These are phyloP conservation scores for Ulota crispa DNA, from an alignment of 225 moss, liverwort and hornwort species.

Conservation along the genomic window DNA sequence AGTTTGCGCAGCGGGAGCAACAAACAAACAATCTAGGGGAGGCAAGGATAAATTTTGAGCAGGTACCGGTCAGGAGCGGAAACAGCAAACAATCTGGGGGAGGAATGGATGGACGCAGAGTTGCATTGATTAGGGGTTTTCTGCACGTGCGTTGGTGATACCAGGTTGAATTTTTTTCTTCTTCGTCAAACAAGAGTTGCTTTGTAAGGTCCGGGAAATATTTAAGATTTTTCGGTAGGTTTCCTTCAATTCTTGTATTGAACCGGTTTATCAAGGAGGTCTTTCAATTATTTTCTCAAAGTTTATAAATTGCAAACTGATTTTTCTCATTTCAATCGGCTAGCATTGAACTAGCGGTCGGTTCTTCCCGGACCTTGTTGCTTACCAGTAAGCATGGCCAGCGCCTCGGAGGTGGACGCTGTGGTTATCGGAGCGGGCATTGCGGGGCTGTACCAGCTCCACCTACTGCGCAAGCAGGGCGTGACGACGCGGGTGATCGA, in stretches of 20 bases:
- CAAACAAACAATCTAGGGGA: too few relatives aligned
- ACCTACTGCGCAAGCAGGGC: constrained; percentile 27
- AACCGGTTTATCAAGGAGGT: too few relatives aligned
- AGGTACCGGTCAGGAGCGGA: background rate
- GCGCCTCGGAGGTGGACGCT: constrained; percentile 28
- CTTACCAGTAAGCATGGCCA: constrained; percentile 12
- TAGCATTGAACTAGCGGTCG: too few relatives aligned
- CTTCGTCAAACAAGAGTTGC: background rate
- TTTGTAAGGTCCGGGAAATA: too few relatives aligned
- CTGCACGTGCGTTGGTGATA: background rate
- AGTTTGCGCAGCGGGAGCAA: background rate
- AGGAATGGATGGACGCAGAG: background rate
- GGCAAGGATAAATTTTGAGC: background rate
- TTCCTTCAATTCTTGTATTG: too few relatives aligned
- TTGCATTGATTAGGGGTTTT: background rate
- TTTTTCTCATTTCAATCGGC: too few relatives aligned
- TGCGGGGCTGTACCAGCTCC: constrained; percentile 39
- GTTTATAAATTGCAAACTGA: too few relatives aligned
- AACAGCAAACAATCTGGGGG: background rate
- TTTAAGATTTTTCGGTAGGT: too few relatives aligned
- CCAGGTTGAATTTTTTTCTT: background rate
- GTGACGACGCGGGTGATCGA: constrained; percentile 28
- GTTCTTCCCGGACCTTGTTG: too few relatives aligned
- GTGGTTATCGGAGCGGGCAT: constrained; percentile 34
- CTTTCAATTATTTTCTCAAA: too few relatives aligned